phyloP scores from a whole-genome alignment of 176 grass and related monocot genomes.

The Oryza longistaminata region DNA sequence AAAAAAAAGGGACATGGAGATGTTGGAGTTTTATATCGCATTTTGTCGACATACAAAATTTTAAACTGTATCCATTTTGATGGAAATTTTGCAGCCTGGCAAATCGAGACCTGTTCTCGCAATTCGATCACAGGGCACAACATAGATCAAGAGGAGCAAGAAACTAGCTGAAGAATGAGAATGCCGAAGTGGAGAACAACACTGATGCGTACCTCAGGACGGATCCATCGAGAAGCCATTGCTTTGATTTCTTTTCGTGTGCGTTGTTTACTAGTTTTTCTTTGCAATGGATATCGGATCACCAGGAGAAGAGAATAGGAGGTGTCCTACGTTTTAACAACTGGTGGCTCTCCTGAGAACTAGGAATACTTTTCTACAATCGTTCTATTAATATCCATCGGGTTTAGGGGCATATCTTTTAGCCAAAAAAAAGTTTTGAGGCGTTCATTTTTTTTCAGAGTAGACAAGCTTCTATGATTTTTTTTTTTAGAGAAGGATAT shows the following conservation, averaged over 20 bases:
- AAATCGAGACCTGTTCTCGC: no score
- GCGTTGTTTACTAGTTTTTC: not conserved
- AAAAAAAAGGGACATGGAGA: not conserved
- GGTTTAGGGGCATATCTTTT: not conserved
- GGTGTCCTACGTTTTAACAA: not conserved
- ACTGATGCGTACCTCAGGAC: slow-evolving; percentile 7
- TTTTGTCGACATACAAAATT: not conserved
- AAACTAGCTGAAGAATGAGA: not conserved
- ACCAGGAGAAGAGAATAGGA: not conserved
- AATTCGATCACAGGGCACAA: not conserved
- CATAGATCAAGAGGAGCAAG: not conserved
- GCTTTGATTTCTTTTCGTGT: not conserved
- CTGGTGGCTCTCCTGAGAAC: slow-evolving; percentile 12
- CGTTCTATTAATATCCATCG: slow-evolving; percentile 12
- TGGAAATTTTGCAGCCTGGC: no score
- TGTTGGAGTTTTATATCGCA: not conserved
- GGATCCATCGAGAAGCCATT: slow-evolving; percentile 41
- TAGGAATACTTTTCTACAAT: not conserved
- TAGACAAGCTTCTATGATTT: no score
- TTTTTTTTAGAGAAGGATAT: no score
- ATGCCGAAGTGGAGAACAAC: not conserved
- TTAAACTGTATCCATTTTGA: not conserved
- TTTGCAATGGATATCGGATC: not conserved
- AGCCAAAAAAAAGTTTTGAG: not conserved
- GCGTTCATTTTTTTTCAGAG: no score